These are phyloP conservation scores for Lipomyces starkeyi DNA, from an alignment of 805 yeast genomes.

Conservation along the genomic window DNA sequence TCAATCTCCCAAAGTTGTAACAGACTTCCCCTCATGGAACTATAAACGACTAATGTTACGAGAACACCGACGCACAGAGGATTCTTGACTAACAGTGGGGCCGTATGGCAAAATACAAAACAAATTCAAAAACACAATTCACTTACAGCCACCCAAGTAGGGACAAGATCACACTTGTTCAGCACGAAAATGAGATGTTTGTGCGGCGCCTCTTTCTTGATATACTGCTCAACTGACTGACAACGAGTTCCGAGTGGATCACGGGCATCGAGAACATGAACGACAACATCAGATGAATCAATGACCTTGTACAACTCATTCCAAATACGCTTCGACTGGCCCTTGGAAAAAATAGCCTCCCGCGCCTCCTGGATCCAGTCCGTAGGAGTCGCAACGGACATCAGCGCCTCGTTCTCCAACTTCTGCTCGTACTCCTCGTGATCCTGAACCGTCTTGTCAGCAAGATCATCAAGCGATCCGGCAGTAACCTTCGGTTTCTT, in stretches of 20 bases:
- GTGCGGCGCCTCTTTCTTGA: constrained; percentile 92
- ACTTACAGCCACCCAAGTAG: constrained; percentile 99
- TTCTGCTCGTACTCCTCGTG: constrained; percentile 71
- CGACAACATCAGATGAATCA: constrained; percentile 96
- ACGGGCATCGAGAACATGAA: constrained; percentile 96
- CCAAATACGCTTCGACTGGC: constrained; percentile 99
- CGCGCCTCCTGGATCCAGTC: constrained; percentile 90
- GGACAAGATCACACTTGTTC: constrained; percentile 97
- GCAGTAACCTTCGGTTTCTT: constrained; percentile 78
- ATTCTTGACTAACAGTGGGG: constrained; percentile 73
- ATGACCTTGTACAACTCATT: constrained; percentile 95
- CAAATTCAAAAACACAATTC: constrained; percentile 33
- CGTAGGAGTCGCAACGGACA: constrained; percentile 75
- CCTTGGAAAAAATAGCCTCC: constrained; percentile 94
- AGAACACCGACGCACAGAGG: constrained; percentile 32
- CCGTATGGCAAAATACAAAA: constrained; percentile 22
- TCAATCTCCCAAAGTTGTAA: constrained; percentile 96
- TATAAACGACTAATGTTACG: constrained; percentile 25
- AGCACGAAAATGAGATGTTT: constrained; percentile 92
- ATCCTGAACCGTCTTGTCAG: constrained; percentile 60
- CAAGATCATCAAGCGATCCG: constrained; percentile 80
- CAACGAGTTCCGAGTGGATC: constrained; percentile 98
- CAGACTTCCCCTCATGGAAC: constrained; percentile 73
- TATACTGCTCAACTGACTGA: constrained; percentile 88
- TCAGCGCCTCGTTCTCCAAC: constrained; percentile 54